These are phyloP conservation scores for Claviceps sp. DNA, from an alignment of 2,329 filamentous ascomycete species.

Conservation along the genomic window DNA sequence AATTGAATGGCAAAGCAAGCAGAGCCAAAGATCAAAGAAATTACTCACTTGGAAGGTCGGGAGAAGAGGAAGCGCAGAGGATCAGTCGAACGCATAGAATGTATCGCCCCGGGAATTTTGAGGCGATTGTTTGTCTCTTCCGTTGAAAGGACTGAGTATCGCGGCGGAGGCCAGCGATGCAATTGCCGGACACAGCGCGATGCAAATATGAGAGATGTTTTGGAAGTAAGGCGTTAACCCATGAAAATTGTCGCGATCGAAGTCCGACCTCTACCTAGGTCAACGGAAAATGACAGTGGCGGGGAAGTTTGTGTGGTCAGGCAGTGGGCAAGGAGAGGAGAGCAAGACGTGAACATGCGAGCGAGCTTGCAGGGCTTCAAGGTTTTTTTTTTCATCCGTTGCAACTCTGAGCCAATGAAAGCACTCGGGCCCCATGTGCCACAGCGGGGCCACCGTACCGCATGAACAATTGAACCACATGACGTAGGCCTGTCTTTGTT, in stretches of 20 bases:
- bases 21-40: not conserved
- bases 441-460: too few species aligned
- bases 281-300: not conserved
- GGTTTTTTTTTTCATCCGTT: not conserved
- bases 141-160: not conserved
- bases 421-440: too few species aligned
- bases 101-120: not conserved
- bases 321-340: not conserved
- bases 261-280: not conserved
- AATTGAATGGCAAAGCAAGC: slow-evolving; percentile 4
- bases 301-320: not conserved
- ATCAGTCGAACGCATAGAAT: slow-evolving; percentile 83
- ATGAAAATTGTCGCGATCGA: not conserved
- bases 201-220: not conserved
- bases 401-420: not conserved
- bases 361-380: too few species aligned
- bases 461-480: too few species aligned
- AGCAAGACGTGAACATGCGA: not conserved
- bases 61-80: slow-evolving; percentile 83
- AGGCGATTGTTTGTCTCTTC: not conserved
- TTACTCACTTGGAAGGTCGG: slow-evolving; percentile 72
- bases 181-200: not conserved
- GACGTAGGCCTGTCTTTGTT: too few species aligned
- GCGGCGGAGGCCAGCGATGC: slow-evolving; percentile 1
- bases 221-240: not conserved